Base-by-base conservation (phyloP, 2,329 filamentous ascomycete genomes). In the Trichoderma atrobrunneum region DNA sequence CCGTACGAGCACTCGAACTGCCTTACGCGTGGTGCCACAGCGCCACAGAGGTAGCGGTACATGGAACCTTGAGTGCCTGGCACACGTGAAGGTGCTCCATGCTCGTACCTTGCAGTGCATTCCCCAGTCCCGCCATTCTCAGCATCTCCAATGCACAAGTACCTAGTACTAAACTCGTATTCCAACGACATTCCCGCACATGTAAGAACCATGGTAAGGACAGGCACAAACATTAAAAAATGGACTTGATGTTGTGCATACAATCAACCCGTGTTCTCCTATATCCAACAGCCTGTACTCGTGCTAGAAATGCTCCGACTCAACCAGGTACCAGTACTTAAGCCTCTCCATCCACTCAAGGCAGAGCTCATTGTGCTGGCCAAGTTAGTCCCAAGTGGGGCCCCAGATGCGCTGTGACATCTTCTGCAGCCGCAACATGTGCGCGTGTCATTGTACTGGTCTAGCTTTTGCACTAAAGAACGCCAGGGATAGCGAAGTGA, bases 381-480 rank as follows among this genome's bases (percentile, higher is more conserved):
- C n/a, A 21, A 43, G 39, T 10, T 10, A 43, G 39, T 21, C 6
- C 36, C 28, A 34, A 34, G 56, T 51, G 66, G 66, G 32, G 28
- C 54, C 21, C 26, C 36, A 48, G 66, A 48, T 69, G 66, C 66
- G 36, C 56, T 61, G 66, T 61, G 66, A 69, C 66, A 69, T 60
- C 56, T 69, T 69, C 66, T 60, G 36, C 66, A 60, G 66, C 26
- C 11, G 36, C 7, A 43, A 24, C 24, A 60, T n/a, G 21, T 57
- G 66, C 28, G 56, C 39, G 56, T 57, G 36, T 61, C 28, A 24
- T 48, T 26, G 36, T 61, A 26, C 56, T 51, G 21, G 39, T 59
- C 64, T 59, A 59, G 36, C 51, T 66, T 66, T 36, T 48, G 16
- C 63, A 34, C 63, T n/a, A 43, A 34, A 34, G 3, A 18, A 11